Evolutionary conservation across 2,329 filamentous ascomycete species (phyloP), one percentile per base, ranked within the genome.

Genomic region (Alternaria triticimaculans): DNA sequence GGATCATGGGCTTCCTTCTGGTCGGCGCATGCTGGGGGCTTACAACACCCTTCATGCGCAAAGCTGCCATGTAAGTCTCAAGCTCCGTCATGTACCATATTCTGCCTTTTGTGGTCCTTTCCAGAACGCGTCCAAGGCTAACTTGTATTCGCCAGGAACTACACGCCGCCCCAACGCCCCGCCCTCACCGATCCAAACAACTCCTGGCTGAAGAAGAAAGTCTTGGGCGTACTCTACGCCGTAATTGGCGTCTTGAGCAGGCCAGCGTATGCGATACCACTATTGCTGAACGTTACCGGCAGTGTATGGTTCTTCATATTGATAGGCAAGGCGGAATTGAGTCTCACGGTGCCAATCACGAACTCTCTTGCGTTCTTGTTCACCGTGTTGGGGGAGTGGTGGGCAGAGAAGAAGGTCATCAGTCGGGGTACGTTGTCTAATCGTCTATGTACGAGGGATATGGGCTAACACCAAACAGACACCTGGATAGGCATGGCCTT

Each of bases 351-450:
- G 1, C 95, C 95, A 2, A 96, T 98, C 66, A 94, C 95, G 2
- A 98, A 98, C 76, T 97, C 94, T 0, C 83, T 97, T 75, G 95
- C 95, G 0, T 98, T 98, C 72, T 81, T 98, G n/a, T 98, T 97
- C 76, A 98, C 95, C 0, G 94, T 97, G 2, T 76, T 97, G 12
- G 95, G 94, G 1, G 95, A 98, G 72, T 98, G 94, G 94, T 96
- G 91, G 85, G 93, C 95, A 1, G 95, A 97, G 74, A 89, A 89
- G 64, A 98, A 97, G 79, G 91, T 94, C 2, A 97, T 98, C 65
- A 92, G 90, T 70, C 87, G 89, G 84, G 88, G 92, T 94, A 82
- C 75, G 87, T 82, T 21, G 28, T 7, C n/a, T 12, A 12, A 2
- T 2, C n/a, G n/a, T 44, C 15, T 20, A 15, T n/a, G 51, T 1